A percentile compares a stretch with the other conserved stretches of the same genome.
These are phyloP conservation scores for Colletotrichum sidae DNA, from an alignment of 2,329 filamentous ascomycete genomes.

Conservation along the genomic window DNA sequence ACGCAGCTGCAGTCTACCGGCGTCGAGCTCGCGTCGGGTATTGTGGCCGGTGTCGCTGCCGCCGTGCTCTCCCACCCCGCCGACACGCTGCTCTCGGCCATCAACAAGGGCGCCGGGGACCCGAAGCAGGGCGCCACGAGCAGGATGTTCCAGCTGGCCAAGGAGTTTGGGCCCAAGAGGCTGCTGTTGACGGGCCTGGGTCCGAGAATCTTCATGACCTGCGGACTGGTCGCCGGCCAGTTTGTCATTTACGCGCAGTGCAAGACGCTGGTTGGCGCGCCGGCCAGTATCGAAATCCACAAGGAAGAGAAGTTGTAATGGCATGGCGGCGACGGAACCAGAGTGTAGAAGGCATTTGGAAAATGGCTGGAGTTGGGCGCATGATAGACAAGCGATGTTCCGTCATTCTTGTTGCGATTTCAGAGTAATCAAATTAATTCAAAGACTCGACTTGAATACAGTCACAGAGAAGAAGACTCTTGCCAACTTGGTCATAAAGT, in stretches of 20 bases:
- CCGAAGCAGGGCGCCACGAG: conserved; percentile 59
- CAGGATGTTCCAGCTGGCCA: conserved; percentile 63
- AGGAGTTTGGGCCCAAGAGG: conserved; percentile 62
- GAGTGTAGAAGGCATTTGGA: neutral
- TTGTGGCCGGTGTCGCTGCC: conserved; percentile 89
- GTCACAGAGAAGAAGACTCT: too few relatives aligned
- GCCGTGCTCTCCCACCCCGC: conserved; percentile 91
- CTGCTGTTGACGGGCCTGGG: conserved; percentile 61
- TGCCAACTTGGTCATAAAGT: too few relatives aligned
- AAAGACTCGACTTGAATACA: too few relatives aligned
- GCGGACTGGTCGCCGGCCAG: conserved; percentile 63
- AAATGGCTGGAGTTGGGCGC: conserved; percentile 7
- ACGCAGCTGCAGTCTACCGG: conserved; percentile 79
- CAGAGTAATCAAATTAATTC: too few relatives aligned
- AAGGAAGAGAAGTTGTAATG: conserved; percentile 50
- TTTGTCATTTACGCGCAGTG: conserved; percentile 68
- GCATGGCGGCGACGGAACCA: neutral
- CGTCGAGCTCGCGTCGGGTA: conserved; percentile 87
- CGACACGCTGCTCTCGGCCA: conserved; percentile 70
- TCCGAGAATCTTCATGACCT: conserved; percentile 65
- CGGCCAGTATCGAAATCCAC: conserved; percentile 64
- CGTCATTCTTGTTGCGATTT: neutral
- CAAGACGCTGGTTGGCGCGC: conserved; percentile 63
- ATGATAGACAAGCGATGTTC: conserved; percentile 15
- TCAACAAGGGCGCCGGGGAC: conserved; percentile 66